These are phyloP conservation scores for Puccinellia tenuiflora DNA, from an alignment of 176 grass and related monocot genomes.

Conservation along the genomic window DNA sequence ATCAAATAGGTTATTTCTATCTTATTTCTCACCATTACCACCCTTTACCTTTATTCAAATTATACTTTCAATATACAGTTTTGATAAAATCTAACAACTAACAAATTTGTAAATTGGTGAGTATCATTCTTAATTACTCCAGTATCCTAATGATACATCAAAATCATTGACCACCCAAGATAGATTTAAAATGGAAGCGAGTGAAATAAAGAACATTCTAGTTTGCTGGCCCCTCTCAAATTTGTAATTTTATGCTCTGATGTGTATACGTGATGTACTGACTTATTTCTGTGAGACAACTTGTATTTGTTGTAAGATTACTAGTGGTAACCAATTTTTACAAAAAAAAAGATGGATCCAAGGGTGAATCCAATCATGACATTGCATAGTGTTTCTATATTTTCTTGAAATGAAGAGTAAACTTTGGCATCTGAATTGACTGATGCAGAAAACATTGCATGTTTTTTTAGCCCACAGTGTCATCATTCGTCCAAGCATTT, in stretches of 20 bases:
- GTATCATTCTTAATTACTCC: not conserved
- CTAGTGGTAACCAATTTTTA: not conserved
- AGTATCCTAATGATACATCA: not conserved
- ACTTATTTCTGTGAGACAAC: not conserved
- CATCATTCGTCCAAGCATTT: not conserved
- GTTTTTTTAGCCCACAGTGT: not conserved
- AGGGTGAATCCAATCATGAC: not conserved
- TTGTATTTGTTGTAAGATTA: not conserved
- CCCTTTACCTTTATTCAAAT: not conserved
- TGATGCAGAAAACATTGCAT: not conserved
- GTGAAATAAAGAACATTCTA: not conserved
- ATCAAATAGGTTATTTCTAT: not conserved
- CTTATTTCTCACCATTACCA: not conserved
- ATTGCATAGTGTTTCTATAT: not conserved
- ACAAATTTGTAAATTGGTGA: not conserved
- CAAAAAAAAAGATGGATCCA: not conserved
- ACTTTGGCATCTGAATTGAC: not conserved
- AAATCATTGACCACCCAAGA: not conserved
- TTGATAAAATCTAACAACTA: not conserved
- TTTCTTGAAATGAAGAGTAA: not conserved
- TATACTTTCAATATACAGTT: not conserved
- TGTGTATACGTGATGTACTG: no score
- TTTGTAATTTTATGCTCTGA: no score
- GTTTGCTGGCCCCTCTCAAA: not conserved
- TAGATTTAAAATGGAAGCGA: not conserved